Percentiles rank a stretch among this genome's conserved stretches.
phyloP scores from a whole-genome alignment of 208 protist genomes.

The Leishmania gerbilli region DNA sequence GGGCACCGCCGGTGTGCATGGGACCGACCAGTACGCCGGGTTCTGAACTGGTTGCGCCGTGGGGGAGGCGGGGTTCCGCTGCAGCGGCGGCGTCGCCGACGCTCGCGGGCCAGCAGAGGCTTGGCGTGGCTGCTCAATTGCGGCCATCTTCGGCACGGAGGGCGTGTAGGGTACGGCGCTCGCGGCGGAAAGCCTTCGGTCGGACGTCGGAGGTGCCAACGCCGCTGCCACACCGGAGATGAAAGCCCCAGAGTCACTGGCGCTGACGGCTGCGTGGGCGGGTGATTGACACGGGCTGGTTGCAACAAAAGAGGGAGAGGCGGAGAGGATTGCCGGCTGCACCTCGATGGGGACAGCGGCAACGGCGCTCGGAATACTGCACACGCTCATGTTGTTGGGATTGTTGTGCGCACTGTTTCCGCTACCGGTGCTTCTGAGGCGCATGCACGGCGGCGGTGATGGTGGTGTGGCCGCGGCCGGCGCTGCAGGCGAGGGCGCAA shows the following conservation, averaged over 20 bases:
- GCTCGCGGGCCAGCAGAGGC: background rate
- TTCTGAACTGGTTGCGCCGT: background rate
- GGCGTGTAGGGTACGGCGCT: background rate
- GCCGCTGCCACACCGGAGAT: background rate
- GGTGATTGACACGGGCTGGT: background rate
- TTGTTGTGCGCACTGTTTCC: background rate
- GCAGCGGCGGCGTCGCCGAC: background rate
- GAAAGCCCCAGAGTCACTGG: background rate
- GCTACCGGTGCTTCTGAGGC: background rate
- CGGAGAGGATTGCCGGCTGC: slow-evolving; percentile 7
- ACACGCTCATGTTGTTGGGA: background rate
- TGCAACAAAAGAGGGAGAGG: background rate
- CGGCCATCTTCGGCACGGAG: background rate
- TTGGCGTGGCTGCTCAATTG: background rate
- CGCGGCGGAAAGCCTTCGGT: background rate
- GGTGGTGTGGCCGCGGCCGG: background rate
- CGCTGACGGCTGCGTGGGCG: background rate
- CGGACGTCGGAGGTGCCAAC: background rate
- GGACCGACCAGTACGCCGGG: background rate
- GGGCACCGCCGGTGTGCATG: slow-evolving; percentile 8
- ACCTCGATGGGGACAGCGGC: slow-evolving; percentile 29
- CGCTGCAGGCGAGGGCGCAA: background rate
- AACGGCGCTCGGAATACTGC: slow-evolving; percentile 6
- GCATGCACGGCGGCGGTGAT: background rate
- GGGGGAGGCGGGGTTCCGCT: background rate